Evolutionary conservation across 2,329 filamentous ascomycete species (phyloP), one percentile per base, ranked within the genome.

Genomic region (Dryadomyces quercivorus): DNA sequence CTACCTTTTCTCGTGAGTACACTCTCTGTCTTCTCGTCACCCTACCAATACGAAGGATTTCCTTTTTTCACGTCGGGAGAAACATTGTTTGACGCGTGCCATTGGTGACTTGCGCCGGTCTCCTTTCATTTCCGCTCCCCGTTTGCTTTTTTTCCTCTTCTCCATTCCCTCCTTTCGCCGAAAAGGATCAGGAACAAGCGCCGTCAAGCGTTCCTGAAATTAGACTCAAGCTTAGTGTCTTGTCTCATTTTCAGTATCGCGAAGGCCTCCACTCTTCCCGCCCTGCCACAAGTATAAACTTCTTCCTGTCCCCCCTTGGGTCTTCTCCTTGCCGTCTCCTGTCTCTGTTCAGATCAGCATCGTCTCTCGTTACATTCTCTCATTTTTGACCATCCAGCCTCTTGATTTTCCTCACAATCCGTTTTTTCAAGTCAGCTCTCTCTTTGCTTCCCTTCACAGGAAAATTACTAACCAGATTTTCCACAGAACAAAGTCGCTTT

Each of bases 401-500:
- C 44, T 22, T 13, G 10, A 26, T 26, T 26, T 46, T 46, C n/a
- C n/a, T n/a, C 12, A 3, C 8, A 44, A 44, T 5, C 8, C 3
- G 16, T 45, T 26, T 46, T 9, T 44, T 20, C 21, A 51, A 44
- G 38, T 51, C 40, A 50, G 47, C 34, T 26, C 44, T 26, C 34
- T 18, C n/a, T 21, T 38, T 15, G 16, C 18, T 20, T 15, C 16
- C 10, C 12, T 18, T 44, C 7, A n/a, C 38, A 16, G 7, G 5
- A 21, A 21, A 21, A 21, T n/a, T 6, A 12, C 38, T 44, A 44
- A 51, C 49, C 18, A 18, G 3, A 12, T 8, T 43, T 31, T 26
- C 1, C 22, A 3, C 21, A 44, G 40, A 51, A 44, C 2, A 22
- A 45, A 15, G 9, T 16, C 31, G 78, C 79, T 76, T 78, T 78